Conservation (phyloP, 345 rosid species). For the Arabidopsis suecica region DNA sequence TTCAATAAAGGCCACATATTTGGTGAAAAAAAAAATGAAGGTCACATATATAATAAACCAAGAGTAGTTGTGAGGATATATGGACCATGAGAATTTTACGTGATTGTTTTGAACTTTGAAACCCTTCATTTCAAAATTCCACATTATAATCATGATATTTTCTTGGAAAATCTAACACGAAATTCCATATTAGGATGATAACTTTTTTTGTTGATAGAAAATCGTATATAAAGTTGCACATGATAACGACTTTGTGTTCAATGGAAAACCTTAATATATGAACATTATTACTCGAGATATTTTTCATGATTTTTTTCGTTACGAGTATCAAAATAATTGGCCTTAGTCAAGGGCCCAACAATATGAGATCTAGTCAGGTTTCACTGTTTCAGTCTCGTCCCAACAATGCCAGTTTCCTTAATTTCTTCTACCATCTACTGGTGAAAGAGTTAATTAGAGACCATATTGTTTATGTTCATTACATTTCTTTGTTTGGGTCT, state of each 20-base stretch:
- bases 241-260: not conserved
- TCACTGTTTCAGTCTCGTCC: too few species aligned
- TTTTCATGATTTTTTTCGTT: not conserved
- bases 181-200: not conserved
- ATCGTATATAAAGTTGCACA: not conserved
- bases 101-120: not conserved
- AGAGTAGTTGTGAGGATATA: not conserved
- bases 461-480: too few species aligned
- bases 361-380: too few species aligned
- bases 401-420: too few species aligned
- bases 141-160: not conserved
- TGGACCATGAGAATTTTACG: conserved; percentile 12
- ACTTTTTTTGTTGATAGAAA: not conserved
- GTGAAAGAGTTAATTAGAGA: too few species aligned
- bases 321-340: not conserved
- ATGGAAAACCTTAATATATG: not conserved
- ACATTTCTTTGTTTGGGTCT: too few species aligned
- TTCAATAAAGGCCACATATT: not conserved
- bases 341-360: not conserved
- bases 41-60: too few species aligned
- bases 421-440: too few species aligned
- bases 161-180: not conserved
- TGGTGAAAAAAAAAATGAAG: too few species aligned
- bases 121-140: not conserved
- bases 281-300: not conserved